Evolutionary conservation across 78 protist genomes (phyloP).

Genomic region (Tieghemostelium lacteum): DNA sequence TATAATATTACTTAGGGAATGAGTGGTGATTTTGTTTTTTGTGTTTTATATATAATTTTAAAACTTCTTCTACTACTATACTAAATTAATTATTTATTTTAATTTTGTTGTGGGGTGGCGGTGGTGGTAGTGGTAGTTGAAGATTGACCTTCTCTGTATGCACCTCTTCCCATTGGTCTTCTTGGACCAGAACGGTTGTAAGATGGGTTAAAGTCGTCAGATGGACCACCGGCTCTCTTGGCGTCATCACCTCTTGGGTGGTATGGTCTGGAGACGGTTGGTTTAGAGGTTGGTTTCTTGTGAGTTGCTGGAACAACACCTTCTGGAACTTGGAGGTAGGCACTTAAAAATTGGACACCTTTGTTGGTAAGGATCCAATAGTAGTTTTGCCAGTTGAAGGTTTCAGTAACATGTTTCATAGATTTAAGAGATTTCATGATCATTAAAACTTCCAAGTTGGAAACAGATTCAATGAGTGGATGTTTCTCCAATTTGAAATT

Average conservation of each 20-base stretch:
- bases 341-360: constrained; percentile 95
- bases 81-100: no score
- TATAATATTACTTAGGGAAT: no score
- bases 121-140: neutral
- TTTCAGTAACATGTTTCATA: constrained; percentile 88
- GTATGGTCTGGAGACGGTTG: neutral
- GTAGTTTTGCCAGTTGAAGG: constrained; percentile 95
- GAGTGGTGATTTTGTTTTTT: no score
- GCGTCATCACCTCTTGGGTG: constrained; percentile 40
- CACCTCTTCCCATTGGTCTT: neutral
- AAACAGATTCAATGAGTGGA: constrained; percentile 65
- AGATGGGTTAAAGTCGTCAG: constrained; percentile 73
- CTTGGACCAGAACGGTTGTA: constrained; percentile 18
- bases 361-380: constrained; percentile 95
- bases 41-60: no score
- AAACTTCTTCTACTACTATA: no score
- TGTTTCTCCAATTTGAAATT: constrained; percentile 16
- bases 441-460: constrained; percentile 93
- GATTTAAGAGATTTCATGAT: constrained; percentile 88
- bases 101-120: neutral
- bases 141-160: neutral
- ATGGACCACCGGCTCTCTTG: constrained; percentile 78
- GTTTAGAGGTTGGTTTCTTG: constrained; percentile 79
- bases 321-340: constrained; percentile 93
- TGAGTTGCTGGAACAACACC: constrained; percentile 94